Evolutionary conservation across 106 monocot genomes (phyloP), one percentile per base, ranked within the genome.

Genomic region (Allium cepa): DNA sequence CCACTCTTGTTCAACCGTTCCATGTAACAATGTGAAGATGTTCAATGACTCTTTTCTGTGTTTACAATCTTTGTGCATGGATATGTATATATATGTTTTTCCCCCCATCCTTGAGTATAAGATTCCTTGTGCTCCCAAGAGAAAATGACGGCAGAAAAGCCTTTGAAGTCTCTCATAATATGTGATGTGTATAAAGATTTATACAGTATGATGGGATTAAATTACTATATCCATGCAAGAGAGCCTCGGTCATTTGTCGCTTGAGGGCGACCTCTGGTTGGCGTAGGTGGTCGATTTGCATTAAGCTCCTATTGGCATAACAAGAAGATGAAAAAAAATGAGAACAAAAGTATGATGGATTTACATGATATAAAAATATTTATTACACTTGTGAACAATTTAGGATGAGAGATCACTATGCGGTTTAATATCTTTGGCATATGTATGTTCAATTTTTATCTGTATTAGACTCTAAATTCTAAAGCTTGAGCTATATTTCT

Each of bases 191-290:
- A 52, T 62, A 53, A 57, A 74, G 45, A 27, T 71, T 17, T 60
- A 13, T 60, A 60, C 52, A 18, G 22, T 68, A 47, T 16, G 49
- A 71, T 7, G 53, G 13, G 65, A 46, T 58, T 8, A 12, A 22
- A n/a, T 18, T 72, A 49, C 71, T 78, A 93, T 66, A 92, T 99
- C 97, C 97, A 99, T 28, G 92, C 97, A 57, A 84, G 80, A 77
- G 97, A 79, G 46, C 82, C 84, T 72, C 87, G 86, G 70, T 97
- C 92, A 64, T 80, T 89, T 18, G 85, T 79, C 59, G 65, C 79
- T 83, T 92, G 97, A 59, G 92, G 90, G 0, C 97, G 88, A 48
- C 97, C 97, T 75, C 97, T 82, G 13, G 92, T 92, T 61, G 97
- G 97, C 3, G 97, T 99, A 26, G 87, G 79, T 11, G 97, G 97